These are phyloP conservation scores for Annona squamosa DNA, from an alignment of 164 flowering plant genomes.

Conservation along the genomic window DNA sequence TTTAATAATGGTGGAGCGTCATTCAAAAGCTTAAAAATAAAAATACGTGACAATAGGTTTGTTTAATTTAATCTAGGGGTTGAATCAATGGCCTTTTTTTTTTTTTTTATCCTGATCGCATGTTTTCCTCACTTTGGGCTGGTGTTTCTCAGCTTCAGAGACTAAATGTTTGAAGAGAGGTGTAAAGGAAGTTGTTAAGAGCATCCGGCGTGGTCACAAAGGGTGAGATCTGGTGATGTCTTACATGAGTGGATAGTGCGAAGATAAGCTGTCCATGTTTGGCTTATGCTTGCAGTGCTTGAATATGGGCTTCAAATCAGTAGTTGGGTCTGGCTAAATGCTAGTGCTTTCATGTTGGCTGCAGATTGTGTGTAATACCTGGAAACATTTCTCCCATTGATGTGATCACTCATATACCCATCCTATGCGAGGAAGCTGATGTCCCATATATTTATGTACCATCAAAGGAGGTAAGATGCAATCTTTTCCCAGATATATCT, in stretches of 20 bases:
- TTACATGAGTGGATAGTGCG: not conserved
- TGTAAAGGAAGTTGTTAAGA: constrained; percentile 94
- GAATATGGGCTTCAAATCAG: not conserved
- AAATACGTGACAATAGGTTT: too few species aligned
- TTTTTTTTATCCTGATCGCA: not conserved
- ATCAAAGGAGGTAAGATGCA: constrained; percentile 76
- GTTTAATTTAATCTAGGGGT: too few species aligned
- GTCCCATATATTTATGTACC: constrained; percentile 83
- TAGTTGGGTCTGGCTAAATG: not conserved
- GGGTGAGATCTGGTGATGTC: constrained; percentile 41
- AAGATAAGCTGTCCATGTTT: not conserved
- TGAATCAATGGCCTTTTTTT: too few species aligned
- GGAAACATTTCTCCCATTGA: constrained; percentile 95
- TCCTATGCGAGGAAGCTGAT: constrained; percentile 83
- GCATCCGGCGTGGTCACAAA: constrained; percentile 76
- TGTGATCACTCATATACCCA: constrained; percentile 89
- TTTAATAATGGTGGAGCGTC: too few species aligned
- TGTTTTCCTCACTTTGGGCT: not conserved
- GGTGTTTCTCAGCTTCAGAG: constrained; percentile 57
- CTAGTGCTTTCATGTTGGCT: constrained; percentile 5
- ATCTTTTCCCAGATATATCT: not conserved
- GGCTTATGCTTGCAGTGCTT: not conserved
- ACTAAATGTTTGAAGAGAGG: constrained; percentile 89
- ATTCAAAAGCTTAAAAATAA: too few species aligned
- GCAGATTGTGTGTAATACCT: constrained; percentile 88